Evolutionary conservation across 2,329 filamentous ascomycete species (phyloP).

Genomic region (Penicillium hordei): DNA sequence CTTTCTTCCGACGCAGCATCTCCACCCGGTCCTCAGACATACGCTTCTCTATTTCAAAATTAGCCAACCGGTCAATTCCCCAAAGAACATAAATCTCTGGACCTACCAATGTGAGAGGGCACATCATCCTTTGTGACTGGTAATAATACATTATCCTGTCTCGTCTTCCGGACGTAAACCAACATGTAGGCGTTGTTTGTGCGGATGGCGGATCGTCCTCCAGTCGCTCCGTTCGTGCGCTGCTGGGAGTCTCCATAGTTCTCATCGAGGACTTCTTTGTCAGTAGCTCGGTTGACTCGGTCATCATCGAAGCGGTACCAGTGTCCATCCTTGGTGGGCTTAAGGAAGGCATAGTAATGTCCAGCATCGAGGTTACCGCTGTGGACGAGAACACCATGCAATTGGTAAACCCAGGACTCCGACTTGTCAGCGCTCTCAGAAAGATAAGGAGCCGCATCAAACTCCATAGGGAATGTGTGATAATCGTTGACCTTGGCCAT

Average conservation of each 20-base stretch:
- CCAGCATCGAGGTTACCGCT: slow-evolving; percentile 95
- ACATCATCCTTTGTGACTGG: slow-evolving; percentile 75
- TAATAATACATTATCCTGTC: slow-evolving; percentile 77
- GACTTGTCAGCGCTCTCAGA: slow-evolving; percentile 82
- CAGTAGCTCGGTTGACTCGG: slow-evolving; percentile 89
- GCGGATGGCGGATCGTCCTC: slow-evolving; percentile 64
- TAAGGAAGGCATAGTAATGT: slow-evolving; percentile 97
- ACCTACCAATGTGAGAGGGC: slow-evolving; percentile 67
- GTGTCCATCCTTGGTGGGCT: slow-evolving; percentile 86
- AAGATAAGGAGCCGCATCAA: slow-evolving; percentile 75
- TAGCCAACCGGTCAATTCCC: slow-evolving; percentile 10
- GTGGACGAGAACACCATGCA: slow-evolving; percentile 94
- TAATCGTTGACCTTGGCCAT: slow-evolving; percentile 87
- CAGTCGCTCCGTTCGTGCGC: slow-evolving; percentile 56
- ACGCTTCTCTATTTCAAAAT: slow-evolving; percentile 57
- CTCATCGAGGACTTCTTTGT: slow-evolving; percentile 88
- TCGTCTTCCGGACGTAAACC: slow-evolving; percentile 89
- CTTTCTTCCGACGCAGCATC: slow-evolving; percentile 75
- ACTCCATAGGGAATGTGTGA: slow-evolving; percentile 51
- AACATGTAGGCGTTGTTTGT: slow-evolving; percentile 92
- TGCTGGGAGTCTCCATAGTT: slow-evolving; percentile 91
- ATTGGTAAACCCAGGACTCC: slow-evolving; percentile 85
- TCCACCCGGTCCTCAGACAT: slow-evolving; percentile 79
- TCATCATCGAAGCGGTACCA: slow-evolving; percentile 99
- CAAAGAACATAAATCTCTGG: neutral